phyloP scores from a whole-genome alignment of 495 filamentous ascomycete genomes.

The Penicillium angulare region DNA sequence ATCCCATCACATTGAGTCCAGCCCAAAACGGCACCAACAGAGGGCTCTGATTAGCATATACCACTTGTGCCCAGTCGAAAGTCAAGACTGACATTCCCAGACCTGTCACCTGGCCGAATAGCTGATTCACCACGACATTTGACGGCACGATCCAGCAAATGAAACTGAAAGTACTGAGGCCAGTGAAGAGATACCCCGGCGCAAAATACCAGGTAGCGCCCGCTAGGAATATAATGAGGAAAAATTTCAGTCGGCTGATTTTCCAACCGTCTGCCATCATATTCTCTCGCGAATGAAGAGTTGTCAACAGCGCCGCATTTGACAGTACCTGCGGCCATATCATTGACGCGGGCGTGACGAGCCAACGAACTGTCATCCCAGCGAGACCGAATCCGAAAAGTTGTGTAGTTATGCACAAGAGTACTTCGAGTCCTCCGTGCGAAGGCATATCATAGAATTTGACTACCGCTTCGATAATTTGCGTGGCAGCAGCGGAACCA shows the following conservation, averaged over 20 bases:
- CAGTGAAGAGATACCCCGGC: constrained; percentile 81
- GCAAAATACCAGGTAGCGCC: constrained; percentile 79
- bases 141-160: constrained; percentile 86
- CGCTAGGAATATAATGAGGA: constrained; percentile 64
- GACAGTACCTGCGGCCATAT: constrained; percentile 89
- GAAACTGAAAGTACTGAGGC: constrained; percentile 86
- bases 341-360: constrained; percentile 78
- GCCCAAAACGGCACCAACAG: constrained; percentile 90
- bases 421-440: constrained; percentile 64
- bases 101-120: constrained; percentile 65
- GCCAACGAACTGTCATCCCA: constrained; percentile 56
- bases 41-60: constrained; percentile 80
- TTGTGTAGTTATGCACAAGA: constrained; percentile 69
- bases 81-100: constrained; percentile 82
- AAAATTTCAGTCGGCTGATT: constrained; percentile 80
- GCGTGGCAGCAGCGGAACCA: constrained; percentile 66
- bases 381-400: constrained; percentile 73
- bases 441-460: constrained; percentile 70
- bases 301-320: constrained; percentile 82
- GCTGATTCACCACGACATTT: constrained; percentile 65
- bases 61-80: constrained; percentile 92
- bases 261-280: constrained; percentile 78
- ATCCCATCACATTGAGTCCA: constrained; percentile 81
- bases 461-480: constrained; percentile 64
- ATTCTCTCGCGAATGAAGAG: constrained; percentile 81